A percentile compares a stretch with the other conserved stretches of the same genome.
These are phyloP conservation scores for Magnusiomyces clavatus DNA, from an alignment of 1,139 yeast species.

Conservation along the genomic window DNA sequence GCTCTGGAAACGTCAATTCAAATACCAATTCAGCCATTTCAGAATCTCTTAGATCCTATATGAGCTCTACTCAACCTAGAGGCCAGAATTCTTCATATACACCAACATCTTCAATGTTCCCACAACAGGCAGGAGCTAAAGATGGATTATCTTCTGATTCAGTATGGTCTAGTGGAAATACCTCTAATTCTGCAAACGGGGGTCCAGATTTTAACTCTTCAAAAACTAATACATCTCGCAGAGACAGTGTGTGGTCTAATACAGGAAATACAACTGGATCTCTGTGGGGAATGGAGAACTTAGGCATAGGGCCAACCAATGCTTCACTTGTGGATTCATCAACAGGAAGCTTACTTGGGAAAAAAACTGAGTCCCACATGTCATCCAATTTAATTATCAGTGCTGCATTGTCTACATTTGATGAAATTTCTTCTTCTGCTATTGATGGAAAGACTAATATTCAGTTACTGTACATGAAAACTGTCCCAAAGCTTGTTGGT, in stretches of 20 bases:
- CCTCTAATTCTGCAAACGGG: too few species aligned
- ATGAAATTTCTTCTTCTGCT: conserved; percentile 16
- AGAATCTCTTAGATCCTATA: neutral
- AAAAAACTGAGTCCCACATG: neutral
- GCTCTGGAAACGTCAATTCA: neutral
- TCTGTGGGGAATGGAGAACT: neutral
- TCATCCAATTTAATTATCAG: conserved; percentile 17
- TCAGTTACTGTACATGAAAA: conserved; percentile 25
- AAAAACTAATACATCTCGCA: conserved; percentile 6
- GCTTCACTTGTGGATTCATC: neutral
- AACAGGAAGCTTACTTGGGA: conserved; percentile 4
- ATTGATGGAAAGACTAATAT: conserved; percentile 28
- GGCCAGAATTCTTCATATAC: neutral
- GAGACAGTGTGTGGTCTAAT: conserved; percentile 14
- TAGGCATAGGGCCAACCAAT: neutral
- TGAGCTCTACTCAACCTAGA: neutral
- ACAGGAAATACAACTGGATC: conserved; percentile 2
- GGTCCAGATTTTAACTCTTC: too few species aligned
- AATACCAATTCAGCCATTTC: neutral
- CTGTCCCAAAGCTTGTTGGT: conserved; percentile 17
- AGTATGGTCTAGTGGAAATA: too few species aligned
- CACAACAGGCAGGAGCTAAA: neutral
- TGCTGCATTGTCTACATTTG: conserved; percentile 26
- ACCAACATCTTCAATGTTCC: neutral
- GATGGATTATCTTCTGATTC: conserved; percentile 7